A percentile compares a stretch with the other conserved stretches of the same genome.
These are phyloP conservation scores for Gigaspora rosea DNA, from an alignment of 192 early-diverging fungal genomes.

Conservation along the genomic window DNA sequence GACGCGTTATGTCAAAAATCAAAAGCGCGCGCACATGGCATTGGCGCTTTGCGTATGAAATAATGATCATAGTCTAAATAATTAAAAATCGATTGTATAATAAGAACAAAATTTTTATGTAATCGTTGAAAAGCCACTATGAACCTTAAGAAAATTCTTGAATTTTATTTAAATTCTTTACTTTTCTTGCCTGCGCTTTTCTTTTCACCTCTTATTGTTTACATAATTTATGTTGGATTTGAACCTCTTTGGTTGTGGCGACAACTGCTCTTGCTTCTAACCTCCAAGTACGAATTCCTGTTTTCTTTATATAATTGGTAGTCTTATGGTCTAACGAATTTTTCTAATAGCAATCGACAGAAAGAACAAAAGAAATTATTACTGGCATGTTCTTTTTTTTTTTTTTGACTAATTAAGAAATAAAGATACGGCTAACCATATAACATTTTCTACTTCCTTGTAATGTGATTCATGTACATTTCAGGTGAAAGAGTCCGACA, in stretches of 20 bases:
- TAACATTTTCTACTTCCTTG: background rate
- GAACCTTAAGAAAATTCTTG: background rate
- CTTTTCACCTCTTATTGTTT: background rate
- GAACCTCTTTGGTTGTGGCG: too few relatives aligned
- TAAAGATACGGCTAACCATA: background rate
- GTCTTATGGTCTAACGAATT: too few relatives aligned
- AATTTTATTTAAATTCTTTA: background rate
- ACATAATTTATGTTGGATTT: background rate
- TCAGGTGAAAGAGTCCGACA: background rate
- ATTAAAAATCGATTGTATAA: background rate
- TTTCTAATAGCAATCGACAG: too few relatives aligned
- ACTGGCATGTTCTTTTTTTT: too few relatives aligned
- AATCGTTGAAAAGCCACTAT: background rate
- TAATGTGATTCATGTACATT: background rate
- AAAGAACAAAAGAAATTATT: too few relatives aligned
- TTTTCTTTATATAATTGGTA: too few relatives aligned
- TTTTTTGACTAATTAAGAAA: too few relatives aligned
- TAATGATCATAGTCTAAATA: background rate
- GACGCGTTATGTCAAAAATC: background rate
- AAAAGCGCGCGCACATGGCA: too few relatives aligned
- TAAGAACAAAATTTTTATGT: background rate
- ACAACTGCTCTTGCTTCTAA: too few relatives aligned
- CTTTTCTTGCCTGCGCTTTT: background rate
- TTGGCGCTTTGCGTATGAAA: background rate
- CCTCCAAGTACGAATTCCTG: too few relatives aligned